These are phyloP conservation scores for Aphelidium insulamus DNA, from an alignment of 371 early-diverging fungal species.

Conservation along the genomic window DNA sequence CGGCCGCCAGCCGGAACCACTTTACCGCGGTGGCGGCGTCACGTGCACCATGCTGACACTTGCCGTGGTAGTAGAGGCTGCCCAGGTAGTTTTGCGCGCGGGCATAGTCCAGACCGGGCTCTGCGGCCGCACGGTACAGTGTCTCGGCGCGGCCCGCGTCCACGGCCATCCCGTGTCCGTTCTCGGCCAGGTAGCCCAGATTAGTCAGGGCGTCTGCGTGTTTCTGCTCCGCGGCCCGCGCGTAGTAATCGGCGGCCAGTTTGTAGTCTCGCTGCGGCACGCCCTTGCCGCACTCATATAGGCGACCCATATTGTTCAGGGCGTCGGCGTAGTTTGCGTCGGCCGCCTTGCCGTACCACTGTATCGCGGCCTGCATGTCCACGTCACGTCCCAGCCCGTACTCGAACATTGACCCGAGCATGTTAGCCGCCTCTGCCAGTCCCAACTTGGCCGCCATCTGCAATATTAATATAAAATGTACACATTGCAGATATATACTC, in stretches of 20 bases:
- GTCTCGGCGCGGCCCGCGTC: constrained; percentile 2
- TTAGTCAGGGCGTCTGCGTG: constrained; percentile 8
- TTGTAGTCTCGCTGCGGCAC: constrained; percentile 1
- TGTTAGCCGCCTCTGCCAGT: constrained; percentile 13
- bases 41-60: constrained; percentile 12
- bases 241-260: constrained; percentile 13
- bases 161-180: constrained; percentile 12
- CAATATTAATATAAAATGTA: too few relatives aligned
- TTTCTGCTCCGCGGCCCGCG: constrained; percentile 4
- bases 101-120: constrained; percentile 5
- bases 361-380: constrained; percentile 15
- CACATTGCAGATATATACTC: too few relatives aligned
- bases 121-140: constrained; percentile 7
- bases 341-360: constrained; percentile 16
- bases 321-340: constrained; percentile 9
- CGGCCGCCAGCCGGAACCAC: constrained; percentile 17
- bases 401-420: constrained; percentile 22
- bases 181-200: constrained; percentile 14
- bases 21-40: constrained; percentile 17
- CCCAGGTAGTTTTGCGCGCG: constrained; percentile 13
- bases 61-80: constrained; percentile 17
- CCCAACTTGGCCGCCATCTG: constrained; percentile 13
- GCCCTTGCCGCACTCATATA: constrained; percentile 19
- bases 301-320: constrained; percentile 16
- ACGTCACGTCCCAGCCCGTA: constrained; percentile 17